These are phyloP conservation scores for Schwanniomyces sp. DNA, from an alignment of 805 yeast species.

Conservation along the genomic window DNA sequence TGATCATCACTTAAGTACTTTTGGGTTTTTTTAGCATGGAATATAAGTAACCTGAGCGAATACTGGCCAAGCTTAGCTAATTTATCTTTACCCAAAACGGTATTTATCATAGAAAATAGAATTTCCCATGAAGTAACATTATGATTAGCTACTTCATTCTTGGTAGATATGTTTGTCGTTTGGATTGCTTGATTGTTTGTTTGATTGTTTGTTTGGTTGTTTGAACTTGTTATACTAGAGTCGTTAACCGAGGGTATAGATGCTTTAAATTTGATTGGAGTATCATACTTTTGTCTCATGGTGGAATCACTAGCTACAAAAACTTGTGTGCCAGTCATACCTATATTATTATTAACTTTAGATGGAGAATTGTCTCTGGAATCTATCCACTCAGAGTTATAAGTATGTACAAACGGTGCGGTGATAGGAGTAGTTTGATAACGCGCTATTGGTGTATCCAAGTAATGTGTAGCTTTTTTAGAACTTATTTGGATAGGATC, in stretches of 20 bases:
- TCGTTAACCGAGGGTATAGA: conserved; percentile 6
- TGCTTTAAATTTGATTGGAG: conserved; percentile 9
- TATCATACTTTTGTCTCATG: conserved; percentile 10
- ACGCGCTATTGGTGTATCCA: background rate
- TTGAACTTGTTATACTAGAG: conserved; percentile 1
- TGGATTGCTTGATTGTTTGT: background rate
- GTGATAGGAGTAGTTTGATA: conserved; percentile 1
- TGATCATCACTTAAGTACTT: conserved; percentile 30
- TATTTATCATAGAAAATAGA: conserved; percentile 51
- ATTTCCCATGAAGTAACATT: conserved; percentile 38
- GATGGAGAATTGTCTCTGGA: conserved; percentile 14
- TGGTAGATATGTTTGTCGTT: conserved; percentile 3
- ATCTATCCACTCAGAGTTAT: conserved; percentile 28
- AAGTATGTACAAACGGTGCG: conserved; percentile 9
- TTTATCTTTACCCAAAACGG: conserved; percentile 69
- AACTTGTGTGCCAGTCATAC: conserved; percentile 13
- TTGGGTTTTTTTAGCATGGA: conserved; percentile 45
- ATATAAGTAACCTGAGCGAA: conserved; percentile 50
- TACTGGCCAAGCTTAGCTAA: conserved; percentile 65
- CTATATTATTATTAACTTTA: conserved; percentile 7
- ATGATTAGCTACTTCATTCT: background rate
- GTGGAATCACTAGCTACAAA: conserved; percentile 10
- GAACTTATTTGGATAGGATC: background rate
- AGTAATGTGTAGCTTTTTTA: conserved; percentile 1
- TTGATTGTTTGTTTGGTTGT: background rate